These are phyloP conservation scores for Russula emetica DNA, from an alignment of 768 basidiomycete genomes.

Conservation along the genomic window DNA sequence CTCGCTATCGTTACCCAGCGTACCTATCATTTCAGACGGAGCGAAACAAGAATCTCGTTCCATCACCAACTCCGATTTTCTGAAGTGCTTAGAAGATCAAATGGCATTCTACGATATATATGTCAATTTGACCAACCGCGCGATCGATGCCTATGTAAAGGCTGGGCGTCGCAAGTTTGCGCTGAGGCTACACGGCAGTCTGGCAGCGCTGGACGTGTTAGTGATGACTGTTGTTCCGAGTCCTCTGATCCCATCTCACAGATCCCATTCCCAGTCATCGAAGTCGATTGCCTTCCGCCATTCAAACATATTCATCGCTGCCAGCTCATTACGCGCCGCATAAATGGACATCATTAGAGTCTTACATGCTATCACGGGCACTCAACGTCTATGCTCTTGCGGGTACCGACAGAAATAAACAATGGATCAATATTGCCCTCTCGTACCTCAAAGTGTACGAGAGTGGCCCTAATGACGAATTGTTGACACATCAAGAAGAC, in stretches of 20 bases:
- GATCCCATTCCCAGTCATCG: conserved; percentile 53
- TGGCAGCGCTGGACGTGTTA: conserved; percentile 88
- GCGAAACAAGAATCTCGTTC: conserved; percentile 31
- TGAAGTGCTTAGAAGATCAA: conserved; percentile 50
- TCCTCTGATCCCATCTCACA: not conserved
- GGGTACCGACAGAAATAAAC: conserved; percentile 57
- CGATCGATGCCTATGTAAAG: conserved; percentile 79
- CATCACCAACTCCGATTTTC: conserved; percentile 60
- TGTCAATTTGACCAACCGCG: conserved; percentile 64
- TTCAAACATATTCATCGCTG: conserved; percentile 71
- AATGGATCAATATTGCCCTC: conserved; percentile 77
- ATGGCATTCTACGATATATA: conserved; percentile 78
- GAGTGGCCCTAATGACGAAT: conserved; percentile 48
- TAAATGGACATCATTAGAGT: conserved; percentile 75
- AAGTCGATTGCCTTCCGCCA: conserved; percentile 54
- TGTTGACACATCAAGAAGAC: conserved; percentile 52
- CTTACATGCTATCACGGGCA: conserved; percentile 71
- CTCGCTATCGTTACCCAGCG: conserved; percentile 42
- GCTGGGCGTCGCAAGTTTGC: conserved; percentile 85
- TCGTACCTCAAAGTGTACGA: conserved; percentile 71
- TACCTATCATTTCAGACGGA: conserved; percentile 23
- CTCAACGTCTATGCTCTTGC: conserved; percentile 60
- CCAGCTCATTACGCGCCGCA: conserved; percentile 83
- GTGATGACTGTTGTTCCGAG: conserved; percentile 32
- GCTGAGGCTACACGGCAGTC: conserved; percentile 74